phyloP scores from a whole-genome alignment of 371 early-diverging fungal genomes.

The Vairimorpha necatrix region DNA sequence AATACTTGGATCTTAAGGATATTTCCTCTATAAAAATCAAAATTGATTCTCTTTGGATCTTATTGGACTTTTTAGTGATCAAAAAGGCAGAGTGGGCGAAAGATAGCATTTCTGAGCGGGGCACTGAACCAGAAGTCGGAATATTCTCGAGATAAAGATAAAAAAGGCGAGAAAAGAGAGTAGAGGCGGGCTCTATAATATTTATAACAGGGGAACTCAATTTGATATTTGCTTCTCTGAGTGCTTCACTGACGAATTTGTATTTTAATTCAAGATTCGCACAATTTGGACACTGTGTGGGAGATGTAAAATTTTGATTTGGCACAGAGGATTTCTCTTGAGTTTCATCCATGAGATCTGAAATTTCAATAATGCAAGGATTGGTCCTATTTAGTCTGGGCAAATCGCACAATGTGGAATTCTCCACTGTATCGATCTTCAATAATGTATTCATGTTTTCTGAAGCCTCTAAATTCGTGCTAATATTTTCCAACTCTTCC shows the following conservation, averaged over 20 bases:
- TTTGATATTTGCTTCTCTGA: constrained; percentile 39
- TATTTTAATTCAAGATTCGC: constrained; percentile 46
- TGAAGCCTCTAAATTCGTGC: too few relatives aligned
- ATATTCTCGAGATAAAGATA: constrained; percentile 42
- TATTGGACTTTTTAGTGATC: constrained; percentile 4
- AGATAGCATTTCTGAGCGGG: constrained; percentile 41
- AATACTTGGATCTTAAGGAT: neutral
- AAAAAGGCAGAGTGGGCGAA: constrained; percentile 42
- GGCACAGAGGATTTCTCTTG: too few relatives aligned
- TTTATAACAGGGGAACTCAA: constrained; percentile 18
- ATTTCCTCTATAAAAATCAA: constrained; percentile 26
- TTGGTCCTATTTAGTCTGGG: too few relatives aligned
- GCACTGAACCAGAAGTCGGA: constrained; percentile 30
- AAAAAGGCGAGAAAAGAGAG: constrained; percentile 36
- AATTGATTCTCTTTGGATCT: constrained; percentile 5
- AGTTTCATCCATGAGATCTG: too few relatives aligned
- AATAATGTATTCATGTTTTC: too few relatives aligned
- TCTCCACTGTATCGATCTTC: too few relatives aligned
- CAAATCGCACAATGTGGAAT: too few relatives aligned
- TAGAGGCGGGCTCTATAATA: constrained; percentile 9
- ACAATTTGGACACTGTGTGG: constrained; percentile 32
- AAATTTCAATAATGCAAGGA: too few relatives aligned
- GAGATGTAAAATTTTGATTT: neutral
- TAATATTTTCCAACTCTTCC: too few relatives aligned
- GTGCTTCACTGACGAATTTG: constrained; percentile 43